These are phyloP conservation scores for Linnemannia hyalina DNA, from an alignment of 192 early-diverging fungal species.

Conservation along the genomic window DNA sequence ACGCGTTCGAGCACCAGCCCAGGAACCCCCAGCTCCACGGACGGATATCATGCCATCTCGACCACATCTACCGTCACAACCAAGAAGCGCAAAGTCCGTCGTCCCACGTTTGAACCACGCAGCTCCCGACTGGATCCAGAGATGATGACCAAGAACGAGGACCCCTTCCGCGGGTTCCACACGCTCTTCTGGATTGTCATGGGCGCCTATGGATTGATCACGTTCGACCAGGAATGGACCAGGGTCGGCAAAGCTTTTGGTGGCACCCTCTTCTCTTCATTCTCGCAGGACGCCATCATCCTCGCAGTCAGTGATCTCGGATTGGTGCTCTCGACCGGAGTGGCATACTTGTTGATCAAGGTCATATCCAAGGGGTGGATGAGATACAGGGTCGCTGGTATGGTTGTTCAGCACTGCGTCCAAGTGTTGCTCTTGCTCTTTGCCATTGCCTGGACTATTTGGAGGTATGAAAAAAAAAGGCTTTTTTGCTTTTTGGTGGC, in stretches of 20 bases:
- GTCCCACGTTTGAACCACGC: slow-evolving; percentile 53
- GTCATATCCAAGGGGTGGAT: slow-evolving; percentile 65
- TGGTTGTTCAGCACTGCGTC: slow-evolving; percentile 71
- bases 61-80: slow-evolving; percentile 29
- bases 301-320: slow-evolving; percentile 80
- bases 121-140: slow-evolving; percentile 60
- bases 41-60: slow-evolving; percentile 34
- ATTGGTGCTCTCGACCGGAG: slow-evolving; percentile 75
- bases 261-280: slow-evolving; percentile 62
- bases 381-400: slow-evolving; percentile 58
- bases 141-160: slow-evolving; percentile 42
- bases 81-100: slow-evolving; percentile 49
- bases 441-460: slow-evolving; percentile 72
- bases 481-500: slow-evolving; percentile 16
- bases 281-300: slow-evolving; percentile 72
- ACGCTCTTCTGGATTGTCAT: slow-evolving; percentile 89
- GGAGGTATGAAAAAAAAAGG: slow-evolving; percentile 46
- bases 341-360: slow-evolving; percentile 74
- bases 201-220: slow-evolving; percentile 75
- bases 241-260: slow-evolving; percentile 57
- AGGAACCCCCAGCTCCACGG: slow-evolving; percentile 27
- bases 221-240: slow-evolving; percentile 68
- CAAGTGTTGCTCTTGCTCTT: slow-evolving; percentile 72
- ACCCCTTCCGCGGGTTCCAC: slow-evolving; percentile 80
- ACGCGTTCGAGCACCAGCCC: slow-evolving; percentile 23